Percentiles rank a stretch among this genome's conserved stretches.
Evolutionary conservation across 2,329 filamentous ascomycete genomes (phyloP).

Genomic region (Pezicula carpinea): DNA sequence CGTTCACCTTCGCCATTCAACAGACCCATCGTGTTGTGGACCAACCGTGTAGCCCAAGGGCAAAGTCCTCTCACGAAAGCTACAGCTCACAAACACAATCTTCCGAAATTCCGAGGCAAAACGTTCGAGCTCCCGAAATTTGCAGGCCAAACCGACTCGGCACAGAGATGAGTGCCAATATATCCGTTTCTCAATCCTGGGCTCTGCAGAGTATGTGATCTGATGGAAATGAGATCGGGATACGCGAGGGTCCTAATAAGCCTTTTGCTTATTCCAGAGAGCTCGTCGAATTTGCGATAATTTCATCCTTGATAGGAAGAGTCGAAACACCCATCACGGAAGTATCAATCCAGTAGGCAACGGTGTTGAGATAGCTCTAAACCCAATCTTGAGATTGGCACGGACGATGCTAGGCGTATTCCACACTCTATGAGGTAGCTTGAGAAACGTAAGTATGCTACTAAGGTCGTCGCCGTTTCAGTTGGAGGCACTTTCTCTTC

Average conservation of each 20-base stretch:
- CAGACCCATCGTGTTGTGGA: conserved; percentile 16
- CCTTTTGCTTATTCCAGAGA: conserved; percentile 14
- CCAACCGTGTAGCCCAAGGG: conserved; percentile 13
- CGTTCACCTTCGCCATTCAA: conserved; percentile 8
- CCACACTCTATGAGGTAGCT: conserved; percentile 1
- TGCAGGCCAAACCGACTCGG: conserved; percentile 18
- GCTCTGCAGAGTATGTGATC: conserved; percentile 8
- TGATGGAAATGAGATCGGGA: conserved; percentile 8
- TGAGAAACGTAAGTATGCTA: conserved; percentile 11
- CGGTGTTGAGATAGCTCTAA: conserved; percentile 3
- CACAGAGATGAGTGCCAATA: conserved; percentile 21
- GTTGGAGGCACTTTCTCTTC: conserved; percentile 10
- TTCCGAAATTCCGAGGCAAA: conserved; percentile 4
- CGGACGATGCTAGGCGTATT: background rate
- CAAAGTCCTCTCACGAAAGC: conserved; percentile 10
- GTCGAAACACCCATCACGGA: conserved; percentile 8
- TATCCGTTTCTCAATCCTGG: conserved; percentile 12
- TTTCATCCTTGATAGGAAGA: conserved; percentile 16
- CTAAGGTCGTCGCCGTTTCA: conserved; percentile 12
- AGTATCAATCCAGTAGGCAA: conserved; percentile 2
- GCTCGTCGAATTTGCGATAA: conserved; percentile 13
- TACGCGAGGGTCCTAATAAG: conserved; percentile 17
- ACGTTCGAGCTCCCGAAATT: conserved; percentile 15
- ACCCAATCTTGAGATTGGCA: background rate
- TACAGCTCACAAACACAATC: conserved; percentile 21